Conservation (phyloP, 2,329 filamentous ascomycete species). For the Hymenoscyphus albidus region DNA sequence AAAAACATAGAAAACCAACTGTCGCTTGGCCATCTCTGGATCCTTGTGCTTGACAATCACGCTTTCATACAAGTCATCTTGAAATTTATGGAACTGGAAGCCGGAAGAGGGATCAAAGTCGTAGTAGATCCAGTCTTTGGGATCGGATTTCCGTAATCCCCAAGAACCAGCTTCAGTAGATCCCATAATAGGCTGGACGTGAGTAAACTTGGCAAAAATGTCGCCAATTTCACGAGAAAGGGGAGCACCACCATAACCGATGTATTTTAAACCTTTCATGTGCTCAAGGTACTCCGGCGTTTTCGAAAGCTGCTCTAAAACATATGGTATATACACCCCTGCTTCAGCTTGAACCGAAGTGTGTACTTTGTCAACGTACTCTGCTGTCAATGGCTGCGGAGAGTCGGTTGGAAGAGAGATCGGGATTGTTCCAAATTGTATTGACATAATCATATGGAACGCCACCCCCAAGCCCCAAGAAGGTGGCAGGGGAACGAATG, state of each 20-base stretch:
- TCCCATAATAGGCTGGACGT: conserved; percentile 4
- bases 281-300: neutral
- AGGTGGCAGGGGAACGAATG: conserved; percentile 1
- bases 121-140: conserved; percentile 8
- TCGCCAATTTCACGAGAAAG: conserved; percentile 4
- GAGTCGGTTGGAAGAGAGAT: conserved; percentile 1
- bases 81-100: conserved; percentile 1
- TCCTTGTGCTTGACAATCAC: conserved; percentile 8
- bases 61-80: conserved; percentile 4
- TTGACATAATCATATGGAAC: neutral
- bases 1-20: conserved; percentile 7
- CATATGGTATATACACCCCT: conserved; percentile 8
- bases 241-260: conserved; percentile 8
- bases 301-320: conserved; percentile 4
- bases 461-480: conserved; percentile 1
- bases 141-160: neutral
- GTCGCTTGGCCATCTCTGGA: conserved; percentile 2
- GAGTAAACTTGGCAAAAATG: conserved; percentile 3
- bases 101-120: conserved; percentile 6
- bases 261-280: conserved; percentile 7
- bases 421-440: conserved; percentile 2
- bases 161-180: conserved; percentile 7
- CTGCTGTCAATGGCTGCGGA: conserved; percentile 2
- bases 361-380: conserved; percentile 6
- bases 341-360: conserved; percentile 2